Evolutionary conservation across 306 rosid genomes (phyloP).

Genomic region (Elaeagnus macrophylla): DNA sequence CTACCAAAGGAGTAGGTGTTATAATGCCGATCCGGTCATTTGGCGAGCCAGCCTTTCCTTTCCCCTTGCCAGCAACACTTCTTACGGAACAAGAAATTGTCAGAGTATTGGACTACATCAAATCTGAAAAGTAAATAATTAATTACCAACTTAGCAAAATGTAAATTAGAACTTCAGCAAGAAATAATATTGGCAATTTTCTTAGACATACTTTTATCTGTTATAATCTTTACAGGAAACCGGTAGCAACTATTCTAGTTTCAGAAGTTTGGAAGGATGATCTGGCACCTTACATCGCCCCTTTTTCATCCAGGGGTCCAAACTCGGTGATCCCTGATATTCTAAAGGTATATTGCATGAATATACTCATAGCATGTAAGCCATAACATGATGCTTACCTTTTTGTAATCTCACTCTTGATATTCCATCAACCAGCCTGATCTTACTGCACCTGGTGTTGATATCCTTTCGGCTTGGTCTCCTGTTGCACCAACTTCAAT

Average conservation of each 20-base stretch:
- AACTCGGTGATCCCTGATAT: conserved; percentile 8
- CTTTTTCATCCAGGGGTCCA: conserved; percentile 27
- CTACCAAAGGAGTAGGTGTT: conserved; percentile 26
- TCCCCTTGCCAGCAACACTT: too few relatives aligned
- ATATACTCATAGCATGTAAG: not conserved
- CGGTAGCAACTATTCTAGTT: conserved; percentile 9
- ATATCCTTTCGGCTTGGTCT: conserved; percentile 24
- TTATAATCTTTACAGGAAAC: conserved; percentile 1
- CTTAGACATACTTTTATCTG: too few relatives aligned
- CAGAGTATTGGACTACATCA: too few relatives aligned
- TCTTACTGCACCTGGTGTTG: conserved; percentile 21
- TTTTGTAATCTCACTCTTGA: not conserved
- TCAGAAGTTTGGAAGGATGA: conserved; percentile 6
- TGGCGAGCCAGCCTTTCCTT: too few relatives aligned
- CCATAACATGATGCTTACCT: not conserved
- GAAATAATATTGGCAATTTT: too few relatives aligned
- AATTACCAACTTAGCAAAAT: too few relatives aligned
- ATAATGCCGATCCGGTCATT: too few relatives aligned
- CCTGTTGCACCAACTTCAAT: not conserved
- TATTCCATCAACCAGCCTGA: conserved; percentile 13
- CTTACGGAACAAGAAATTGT: too few relatives aligned
- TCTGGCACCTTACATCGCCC: conserved; percentile 15
- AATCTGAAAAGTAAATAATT: too few relatives aligned
- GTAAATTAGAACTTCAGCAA: too few relatives aligned
- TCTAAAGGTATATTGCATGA: conserved; percentile 10